Evolutionary conservation across 1,284 basidiomycete species (phyloP), one percentile per base, ranked within the genome.

Genomic region (Fistulinella staudtii): DNA sequence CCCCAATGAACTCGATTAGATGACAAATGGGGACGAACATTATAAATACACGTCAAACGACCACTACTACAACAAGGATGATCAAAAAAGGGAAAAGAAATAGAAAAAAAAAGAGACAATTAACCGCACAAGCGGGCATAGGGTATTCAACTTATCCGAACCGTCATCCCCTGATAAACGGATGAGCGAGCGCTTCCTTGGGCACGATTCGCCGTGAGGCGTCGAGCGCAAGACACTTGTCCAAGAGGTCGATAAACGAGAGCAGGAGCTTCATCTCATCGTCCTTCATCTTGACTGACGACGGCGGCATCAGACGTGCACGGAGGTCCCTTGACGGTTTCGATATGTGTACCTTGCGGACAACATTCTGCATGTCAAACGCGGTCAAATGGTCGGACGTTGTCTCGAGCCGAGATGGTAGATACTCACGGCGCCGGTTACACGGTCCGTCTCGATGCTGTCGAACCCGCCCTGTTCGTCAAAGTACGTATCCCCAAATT

Each of bases 221-320:
- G 65, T 99, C 96, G n/a, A 99, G 74, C 34, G 82, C 76, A 28
- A 98, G 74, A 63, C 93, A 96, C 63, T 89, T 93, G 57, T 97
- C 93, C 44, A 99, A 68, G 39, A 99, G 66, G 62, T 99, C 95
- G 35, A 96, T 77, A 60, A 99, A 96, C 11, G 82, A 79, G 37
- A 78, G 66, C n/a, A 96, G 59, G 54, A 90, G 65, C 66, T 90
- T 92, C 55, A 78, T 78, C 68, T 99, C 95, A 42, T 94, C 92
- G 52, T 93, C 90, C 55, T 82, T 85, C 66, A 93, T 73, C 66
- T 89, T 88, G 22, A 82, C 79, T 4, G 82, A 80, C 1, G 81
- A 73, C 1, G 84, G 75, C 0, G 93, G 91, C 72, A 97, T 80
- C 27, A 99, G 68, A 24, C 93, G 76, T 5, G 86, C 75, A 18